Percentiles rank a stretch among this genome's conserved stretches.
Conservation (phyloP, 1,284 basidiomycete species). For the Wallemia ichthyophaga region DNA sequence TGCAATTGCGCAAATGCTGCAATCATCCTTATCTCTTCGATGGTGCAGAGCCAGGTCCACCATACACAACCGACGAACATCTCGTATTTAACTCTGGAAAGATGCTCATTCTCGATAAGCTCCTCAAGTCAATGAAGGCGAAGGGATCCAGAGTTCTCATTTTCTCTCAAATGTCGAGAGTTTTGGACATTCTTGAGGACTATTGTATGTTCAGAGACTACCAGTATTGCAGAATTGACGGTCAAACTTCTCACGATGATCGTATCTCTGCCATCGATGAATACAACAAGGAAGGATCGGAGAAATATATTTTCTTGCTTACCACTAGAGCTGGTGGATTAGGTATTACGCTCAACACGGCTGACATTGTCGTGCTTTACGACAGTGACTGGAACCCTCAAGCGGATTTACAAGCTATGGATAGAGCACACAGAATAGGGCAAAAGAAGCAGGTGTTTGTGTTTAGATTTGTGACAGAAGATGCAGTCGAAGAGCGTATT, state of each 20-base stretch:
- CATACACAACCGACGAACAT: conserved; percentile 94
- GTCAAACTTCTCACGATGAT: conserved; percentile 80
- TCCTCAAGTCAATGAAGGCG: conserved; percentile 57
- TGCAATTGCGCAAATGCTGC: conserved; percentile 46
- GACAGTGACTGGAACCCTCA: conserved; percentile 99
- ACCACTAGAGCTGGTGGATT: conserved; percentile 96
- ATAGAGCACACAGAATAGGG: conserved; percentile 90
- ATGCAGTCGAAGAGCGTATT: conserved; percentile 90
- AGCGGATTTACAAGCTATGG: conserved; percentile 96
- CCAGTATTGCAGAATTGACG: conserved; percentile 92
- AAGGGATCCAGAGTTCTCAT: conserved; percentile 87
- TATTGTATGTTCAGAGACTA: conserved; percentile 79
- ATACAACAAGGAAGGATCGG: conserved; percentile 79
- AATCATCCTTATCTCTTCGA: conserved; percentile 45
- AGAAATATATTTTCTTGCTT: conserved; percentile 88
- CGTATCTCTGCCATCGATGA: conserved; percentile 89
- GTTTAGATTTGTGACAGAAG: conserved; percentile 85
- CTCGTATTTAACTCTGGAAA: conserved; percentile 82
- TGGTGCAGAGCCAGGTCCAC: conserved; percentile 83
- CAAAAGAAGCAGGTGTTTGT: conserved; percentile 98
- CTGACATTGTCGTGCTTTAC: conserved; percentile 88
- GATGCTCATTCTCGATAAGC: conserved; percentile 90
- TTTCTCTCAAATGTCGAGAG: conserved; percentile 95
- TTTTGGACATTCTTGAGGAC: conserved; percentile 83
- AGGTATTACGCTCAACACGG: conserved; percentile 85